These are phyloP conservation scores for Neurospora sp. DNA, from an alignment of 495 filamentous ascomycete genomes.

Conservation along the genomic window DNA sequence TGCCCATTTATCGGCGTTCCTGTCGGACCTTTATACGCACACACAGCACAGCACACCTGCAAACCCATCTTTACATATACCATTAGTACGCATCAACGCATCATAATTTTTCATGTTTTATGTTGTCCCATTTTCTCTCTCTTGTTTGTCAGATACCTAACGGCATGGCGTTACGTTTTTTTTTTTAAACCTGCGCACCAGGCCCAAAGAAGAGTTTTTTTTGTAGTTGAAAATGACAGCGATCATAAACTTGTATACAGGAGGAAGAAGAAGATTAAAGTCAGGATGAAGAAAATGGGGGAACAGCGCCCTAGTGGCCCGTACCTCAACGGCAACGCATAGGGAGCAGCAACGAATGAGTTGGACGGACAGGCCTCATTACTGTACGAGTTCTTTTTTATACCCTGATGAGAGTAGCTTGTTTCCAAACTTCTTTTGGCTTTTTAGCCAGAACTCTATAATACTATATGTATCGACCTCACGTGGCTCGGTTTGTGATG, in stretches of 20 bases:
- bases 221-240: neutral
- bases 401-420: neutral
- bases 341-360: neutral
- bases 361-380: neutral
- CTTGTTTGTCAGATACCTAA: neutral
- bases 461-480: neutral
- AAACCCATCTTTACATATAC: neutral
- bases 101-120: neutral
- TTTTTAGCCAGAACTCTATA: neutral
- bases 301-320: neutral
- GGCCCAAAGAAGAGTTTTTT: neutral
- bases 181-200: neutral
- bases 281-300: neutral
- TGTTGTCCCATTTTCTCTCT: neutral
- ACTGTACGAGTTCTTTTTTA: neutral
- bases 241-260: neutral
- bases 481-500: neutral
- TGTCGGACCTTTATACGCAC: neutral
- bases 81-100: neutral
- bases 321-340: neutral
- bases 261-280: neutral
- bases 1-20: neutral
- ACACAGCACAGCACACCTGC: neutral
- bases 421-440: neutral
- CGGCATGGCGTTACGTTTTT: neutral